These are phyloP conservation scores for Zygotorulaspora danielsina DNA, from an alignment of 805 yeast species.

Conservation along the genomic window DNA sequence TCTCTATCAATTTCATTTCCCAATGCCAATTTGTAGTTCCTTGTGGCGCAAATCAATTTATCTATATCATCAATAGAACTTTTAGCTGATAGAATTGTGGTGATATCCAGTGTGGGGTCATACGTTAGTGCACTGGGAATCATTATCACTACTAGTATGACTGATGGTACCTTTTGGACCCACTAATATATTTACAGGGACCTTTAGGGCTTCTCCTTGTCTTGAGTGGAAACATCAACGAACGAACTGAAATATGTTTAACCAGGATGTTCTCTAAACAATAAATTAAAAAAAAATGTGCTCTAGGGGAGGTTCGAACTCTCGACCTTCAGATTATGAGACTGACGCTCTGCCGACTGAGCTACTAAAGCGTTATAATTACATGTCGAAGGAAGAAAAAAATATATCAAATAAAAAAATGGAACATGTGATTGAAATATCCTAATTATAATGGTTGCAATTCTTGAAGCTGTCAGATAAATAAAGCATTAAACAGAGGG, in stretches of 20 bases:
- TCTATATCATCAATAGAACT: conserved; percentile 50
- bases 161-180: no score
- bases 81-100: conserved; percentile 48
- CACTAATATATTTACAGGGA: no score
- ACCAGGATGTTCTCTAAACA: no score
- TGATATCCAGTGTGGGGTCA: conserved; percentile 52
- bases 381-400: neutral
- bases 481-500: no score
- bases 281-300: conserved; percentile 32
- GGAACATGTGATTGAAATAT: neutral
- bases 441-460: no score
- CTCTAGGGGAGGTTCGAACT: conserved; percentile 49
- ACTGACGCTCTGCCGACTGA: conserved; percentile 52
- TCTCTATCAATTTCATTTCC: conserved; percentile 42
- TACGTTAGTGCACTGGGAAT: conserved; percentile 39
- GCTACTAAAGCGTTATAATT: conserved; percentile 40
- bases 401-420: neutral
- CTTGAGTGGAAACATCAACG: no score
- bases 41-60: conserved; percentile 45
- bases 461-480: no score
- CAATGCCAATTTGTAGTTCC: conserved; percentile 47
- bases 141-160: conserved; percentile 23
- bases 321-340: conserved; percentile 50
- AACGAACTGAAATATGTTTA: no score
- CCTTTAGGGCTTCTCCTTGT: no score